phyloP scores from a whole-genome alignment of 2,329 filamentous ascomycete genomes.

The Aspergillus tamarii region DNA sequence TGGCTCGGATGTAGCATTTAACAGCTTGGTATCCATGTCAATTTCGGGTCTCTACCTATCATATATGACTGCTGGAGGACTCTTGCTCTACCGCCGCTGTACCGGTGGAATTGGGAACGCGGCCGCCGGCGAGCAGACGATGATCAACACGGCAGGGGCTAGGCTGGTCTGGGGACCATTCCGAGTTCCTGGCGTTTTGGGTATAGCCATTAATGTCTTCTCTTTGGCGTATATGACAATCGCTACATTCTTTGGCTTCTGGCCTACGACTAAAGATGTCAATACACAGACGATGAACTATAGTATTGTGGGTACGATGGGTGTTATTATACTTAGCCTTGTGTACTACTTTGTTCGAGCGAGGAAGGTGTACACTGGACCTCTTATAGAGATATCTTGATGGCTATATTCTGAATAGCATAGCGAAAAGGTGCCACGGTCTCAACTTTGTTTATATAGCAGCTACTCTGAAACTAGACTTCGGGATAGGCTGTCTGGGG shows the following conservation, averaged over 20 bases:
- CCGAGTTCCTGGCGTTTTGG: constrained; percentile 33
- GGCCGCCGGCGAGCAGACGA: constrained; percentile 19
- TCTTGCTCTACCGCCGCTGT: constrained; percentile 33
- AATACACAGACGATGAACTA: constrained; percentile 53
- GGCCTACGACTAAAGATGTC: constrained; percentile 45
- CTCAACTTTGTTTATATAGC: too few relatives aligned
- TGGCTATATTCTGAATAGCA: not conserved
- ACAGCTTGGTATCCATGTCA: constrained; percentile 38
- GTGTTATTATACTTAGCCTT: constrained; percentile 43
- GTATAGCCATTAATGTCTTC: constrained; percentile 48
- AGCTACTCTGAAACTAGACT: too few relatives aligned
- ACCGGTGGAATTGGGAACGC: constrained; percentile 23
- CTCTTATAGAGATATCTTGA: constrained; percentile 28
- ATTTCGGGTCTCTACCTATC: constrained; percentile 36
- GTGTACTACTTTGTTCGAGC: constrained; percentile 45
- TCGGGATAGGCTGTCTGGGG: too few relatives aligned
- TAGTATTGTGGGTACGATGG: constrained; percentile 46
- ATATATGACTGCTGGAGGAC: constrained; percentile 30
- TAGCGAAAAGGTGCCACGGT: too few relatives aligned
- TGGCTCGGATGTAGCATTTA: constrained; percentile 35
- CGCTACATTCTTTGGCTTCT: constrained; percentile 54
- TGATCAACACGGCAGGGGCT: constrained; percentile 30
- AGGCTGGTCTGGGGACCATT: constrained; percentile 36
- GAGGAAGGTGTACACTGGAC: constrained; percentile 37
- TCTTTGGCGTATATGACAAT: constrained; percentile 51